Evolutionary conservation across 2,329 filamentous ascomycete genomes (phyloP).

Genomic region (Trichoderma polysporum): DNA sequence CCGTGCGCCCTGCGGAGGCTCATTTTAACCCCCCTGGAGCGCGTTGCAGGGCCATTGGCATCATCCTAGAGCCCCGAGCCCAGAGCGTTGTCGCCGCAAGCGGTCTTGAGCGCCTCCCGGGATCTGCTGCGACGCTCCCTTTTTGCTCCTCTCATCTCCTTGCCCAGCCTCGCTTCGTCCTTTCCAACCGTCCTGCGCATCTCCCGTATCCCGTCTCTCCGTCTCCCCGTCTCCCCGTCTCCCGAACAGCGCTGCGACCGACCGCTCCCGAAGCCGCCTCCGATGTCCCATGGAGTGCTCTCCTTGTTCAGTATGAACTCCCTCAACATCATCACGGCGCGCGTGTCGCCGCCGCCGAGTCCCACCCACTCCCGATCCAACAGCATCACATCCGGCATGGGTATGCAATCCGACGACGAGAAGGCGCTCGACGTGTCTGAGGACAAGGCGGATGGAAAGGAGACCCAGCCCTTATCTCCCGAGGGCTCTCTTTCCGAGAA

Average conservation of each 20-base stretch:
- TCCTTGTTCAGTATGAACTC: slow-evolving; percentile 79
- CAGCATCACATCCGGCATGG: slow-evolving; percentile 55
- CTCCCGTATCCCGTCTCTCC: not conserved
- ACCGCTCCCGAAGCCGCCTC: slow-evolving; percentile 15
- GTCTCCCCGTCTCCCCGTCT: not conserved
- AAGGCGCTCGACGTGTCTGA: slow-evolving; percentile 32
- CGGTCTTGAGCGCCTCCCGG: slow-evolving; percentile 9
- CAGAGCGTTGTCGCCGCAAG: slow-evolving; percentile 6
- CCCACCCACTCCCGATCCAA: slow-evolving; percentile 59
- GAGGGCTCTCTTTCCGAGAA: slow-evolving; percentile 39
- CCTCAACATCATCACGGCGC: slow-evolving; percentile 86
- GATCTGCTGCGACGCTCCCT: slow-evolving; percentile 14
- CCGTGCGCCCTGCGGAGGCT: slow-evolving; percentile 17
- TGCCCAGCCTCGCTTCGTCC: not conserved
- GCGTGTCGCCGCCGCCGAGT: slow-evolving; percentile 65
- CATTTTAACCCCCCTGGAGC: slow-evolving; percentile 20
- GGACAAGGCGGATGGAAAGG: slow-evolving; percentile 37
- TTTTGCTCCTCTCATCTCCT: not conserved
- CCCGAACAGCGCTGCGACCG: too few species aligned
- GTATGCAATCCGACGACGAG: slow-evolving; percentile 45
- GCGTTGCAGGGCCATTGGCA: slow-evolving; percentile 17
- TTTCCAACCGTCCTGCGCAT: not conserved
- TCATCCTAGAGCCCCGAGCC: not conserved
- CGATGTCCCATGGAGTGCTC: slow-evolving; percentile 51
- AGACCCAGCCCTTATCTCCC: slow-evolving; percentile 33